These are phyloP conservation scores for Blastobotrys aristatus DNA, from an alignment of 1,139 yeast genomes.

Conservation along the genomic window DNA sequence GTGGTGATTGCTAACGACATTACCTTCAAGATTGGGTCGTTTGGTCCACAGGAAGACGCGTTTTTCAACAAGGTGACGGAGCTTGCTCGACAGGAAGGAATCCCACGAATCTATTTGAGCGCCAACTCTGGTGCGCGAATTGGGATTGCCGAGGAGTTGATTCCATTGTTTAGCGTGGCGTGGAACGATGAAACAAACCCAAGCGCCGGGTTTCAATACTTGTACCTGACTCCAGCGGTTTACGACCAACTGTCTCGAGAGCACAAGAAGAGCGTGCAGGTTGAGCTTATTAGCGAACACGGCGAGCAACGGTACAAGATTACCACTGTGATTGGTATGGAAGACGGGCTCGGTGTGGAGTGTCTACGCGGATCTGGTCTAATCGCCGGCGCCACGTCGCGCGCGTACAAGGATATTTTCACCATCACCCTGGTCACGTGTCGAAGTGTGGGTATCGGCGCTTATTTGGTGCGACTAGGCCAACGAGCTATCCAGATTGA, in stretches of 20 bases:
- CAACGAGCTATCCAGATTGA: constrained; percentile 98
- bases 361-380: constrained; percentile 97
- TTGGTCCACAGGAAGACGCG: constrained; percentile 94
- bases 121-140: constrained; percentile 99
- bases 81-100: constrained; percentile 80
- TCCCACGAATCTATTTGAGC: constrained; percentile 91
- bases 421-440: constrained; percentile 95
- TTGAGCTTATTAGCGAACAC: constrained; percentile 75
- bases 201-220: constrained; percentile 82
- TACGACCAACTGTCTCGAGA: constrained; percentile 57
- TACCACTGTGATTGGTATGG: constrained; percentile 83
- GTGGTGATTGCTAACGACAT: constrained; percentile 93
- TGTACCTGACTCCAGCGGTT: constrained; percentile 73
- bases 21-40: constrained; percentile 95
- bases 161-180: constrained; percentile 83
- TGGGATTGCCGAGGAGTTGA: constrained; percentile 93
- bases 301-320: constrained; percentile 82
- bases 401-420: constrained; percentile 95
- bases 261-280: constrained; percentile 52
- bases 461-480: constrained; percentile 93
- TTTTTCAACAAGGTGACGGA: constrained; percentile 92
- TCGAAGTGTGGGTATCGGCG: constrained; percentile 99
- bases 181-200: constrained; percentile 81
- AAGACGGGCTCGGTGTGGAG: constrained; percentile 97
- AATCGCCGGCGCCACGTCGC: constrained; percentile 97